Evolutionary conservation across 140 eudicot genomes (phyloP).

Genomic region (Erigeron philadelphicus): DNA sequence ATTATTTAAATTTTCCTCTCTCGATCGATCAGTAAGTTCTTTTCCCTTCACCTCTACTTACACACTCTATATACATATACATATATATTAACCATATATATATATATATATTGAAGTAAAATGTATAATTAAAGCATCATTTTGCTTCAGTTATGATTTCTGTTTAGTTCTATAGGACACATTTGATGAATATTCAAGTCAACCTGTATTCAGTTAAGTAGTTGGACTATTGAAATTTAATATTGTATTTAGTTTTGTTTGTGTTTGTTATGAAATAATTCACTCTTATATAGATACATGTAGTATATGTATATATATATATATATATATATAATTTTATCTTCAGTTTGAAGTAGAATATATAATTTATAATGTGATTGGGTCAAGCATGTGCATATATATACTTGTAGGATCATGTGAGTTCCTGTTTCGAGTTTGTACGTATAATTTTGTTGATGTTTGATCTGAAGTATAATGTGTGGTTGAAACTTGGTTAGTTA

Average conservation of each 20-base stretch:
- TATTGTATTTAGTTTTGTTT: background rate
- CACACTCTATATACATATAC: background rate
- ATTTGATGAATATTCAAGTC: conserved; percentile 7
- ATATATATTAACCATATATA: background rate
- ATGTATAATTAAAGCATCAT: conserved; percentile 22
- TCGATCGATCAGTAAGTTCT: conserved; percentile 30
- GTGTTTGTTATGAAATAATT: background rate
- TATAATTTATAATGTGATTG: background rate
- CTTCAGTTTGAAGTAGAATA: conserved; percentile 1
- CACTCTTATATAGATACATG: background rate
- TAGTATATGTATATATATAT: background rate
- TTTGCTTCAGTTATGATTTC: background rate
- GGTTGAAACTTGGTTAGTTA: background rate
- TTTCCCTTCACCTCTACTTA: conserved; percentile 8
- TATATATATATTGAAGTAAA: conserved; percentile 5
- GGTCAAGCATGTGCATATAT: background rate
- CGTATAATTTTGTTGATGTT: background rate
- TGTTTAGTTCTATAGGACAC: conserved; percentile 1
- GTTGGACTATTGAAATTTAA: conserved; percentile 1
- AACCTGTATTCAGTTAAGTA: background rate
- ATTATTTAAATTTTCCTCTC: conserved; percentile 15
- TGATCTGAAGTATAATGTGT: conserved; percentile 8
- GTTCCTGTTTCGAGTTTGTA: background rate
- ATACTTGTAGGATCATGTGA: background rate
- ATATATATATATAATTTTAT: background rate